Evolutionary conservation across 345 rosid species (phyloP).

Genomic region (Lepidium didymum): DNA sequence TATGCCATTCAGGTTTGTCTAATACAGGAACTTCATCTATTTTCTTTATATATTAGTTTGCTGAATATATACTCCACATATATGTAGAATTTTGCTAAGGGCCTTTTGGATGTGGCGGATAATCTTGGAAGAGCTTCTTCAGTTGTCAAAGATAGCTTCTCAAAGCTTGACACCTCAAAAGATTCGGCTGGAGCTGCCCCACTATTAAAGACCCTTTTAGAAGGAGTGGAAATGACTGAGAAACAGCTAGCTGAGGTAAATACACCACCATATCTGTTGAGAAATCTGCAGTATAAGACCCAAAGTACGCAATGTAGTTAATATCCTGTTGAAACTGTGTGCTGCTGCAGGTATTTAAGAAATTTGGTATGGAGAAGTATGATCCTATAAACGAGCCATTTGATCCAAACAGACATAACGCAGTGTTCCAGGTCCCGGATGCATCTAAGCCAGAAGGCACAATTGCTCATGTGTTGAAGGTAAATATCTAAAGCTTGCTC

Average conservation of each 20-base stretch:
- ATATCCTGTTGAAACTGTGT: background rate
- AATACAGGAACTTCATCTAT: background rate
- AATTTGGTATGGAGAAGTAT: conserved; percentile 63
- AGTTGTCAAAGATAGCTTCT: conserved; percentile 68
- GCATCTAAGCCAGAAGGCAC: conserved; percentile 80
- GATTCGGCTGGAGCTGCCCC: conserved; percentile 53
- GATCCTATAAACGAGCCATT: conserved; percentile 78
- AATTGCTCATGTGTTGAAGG: conserved; percentile 83
- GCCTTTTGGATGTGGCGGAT: conserved; percentile 85
- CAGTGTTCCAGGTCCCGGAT: conserved; percentile 73
- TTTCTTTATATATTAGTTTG: background rate
- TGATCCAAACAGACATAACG: conserved; percentile 88
- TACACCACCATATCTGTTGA: background rate
- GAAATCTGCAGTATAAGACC: background rate
- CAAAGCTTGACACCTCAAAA: conserved; percentile 56
- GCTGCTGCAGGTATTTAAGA: conserved; percentile 57
- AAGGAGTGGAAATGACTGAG: conserved; percentile 98
- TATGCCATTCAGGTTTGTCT: conserved; percentile 72
- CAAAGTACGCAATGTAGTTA: background rate
- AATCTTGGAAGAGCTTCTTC: conserved; percentile 91
- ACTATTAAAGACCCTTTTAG: conserved; percentile 69
- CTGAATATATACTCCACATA: background rate
- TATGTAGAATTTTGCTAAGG: conserved; percentile 72
- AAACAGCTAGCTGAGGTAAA: conserved; percentile 77
- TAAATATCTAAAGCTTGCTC: conserved; percentile 7